Evolutionary conservation across 2,329 filamentous ascomycete genomes (phyloP), one percentile per base, ranked within the genome.

Genomic region (Botrytis fabae): DNA sequence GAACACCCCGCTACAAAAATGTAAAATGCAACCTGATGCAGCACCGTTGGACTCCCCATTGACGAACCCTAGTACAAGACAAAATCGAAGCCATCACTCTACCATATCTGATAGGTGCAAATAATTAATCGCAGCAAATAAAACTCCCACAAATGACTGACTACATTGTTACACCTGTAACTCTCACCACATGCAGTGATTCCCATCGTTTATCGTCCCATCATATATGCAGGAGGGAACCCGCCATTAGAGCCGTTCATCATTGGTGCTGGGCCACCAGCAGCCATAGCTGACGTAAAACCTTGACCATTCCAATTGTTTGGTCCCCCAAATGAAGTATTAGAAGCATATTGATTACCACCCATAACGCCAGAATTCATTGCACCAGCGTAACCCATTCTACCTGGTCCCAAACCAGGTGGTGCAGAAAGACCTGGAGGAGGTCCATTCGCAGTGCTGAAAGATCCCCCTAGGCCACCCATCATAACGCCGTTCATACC

Each of bases 341-440:
- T 42, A 18, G 76, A 71, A 28, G 72, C 74, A 69, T 79, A 81
- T 25, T 79, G 77, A 61, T 74, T 73, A 32, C 73, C 77, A 57
- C 74, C 79, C 70, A 78, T 78, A 59, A 75, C 70, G 38, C 72
- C 73, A 38, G 76, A 73, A 38, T 35, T 79, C 71, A 79, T 78
- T 46, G 74, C 72, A 46, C 72, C 73, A 16, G 75, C 69, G 74
- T 78, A 81, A 14, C 74, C 74, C 73, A 79, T 77, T 69, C 79
- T 75, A 62, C 74, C 77, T n/a, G 78, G 80, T 22, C 84, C 85
- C 48, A 95, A 85, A 20, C 93, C 93, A 2, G 93, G 93, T 22
- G 94, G 94, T 10, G 89, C 90, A 2, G 89, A 81, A 14, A 98
- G 87, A 3, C 95, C 95, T 0, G 95, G 95, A 20, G 95, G 95